These are phyloP conservation scores for Xylariaceae sp. DNA, from an alignment of 2,329 filamentous ascomycete genomes.

Conservation along the genomic window DNA sequence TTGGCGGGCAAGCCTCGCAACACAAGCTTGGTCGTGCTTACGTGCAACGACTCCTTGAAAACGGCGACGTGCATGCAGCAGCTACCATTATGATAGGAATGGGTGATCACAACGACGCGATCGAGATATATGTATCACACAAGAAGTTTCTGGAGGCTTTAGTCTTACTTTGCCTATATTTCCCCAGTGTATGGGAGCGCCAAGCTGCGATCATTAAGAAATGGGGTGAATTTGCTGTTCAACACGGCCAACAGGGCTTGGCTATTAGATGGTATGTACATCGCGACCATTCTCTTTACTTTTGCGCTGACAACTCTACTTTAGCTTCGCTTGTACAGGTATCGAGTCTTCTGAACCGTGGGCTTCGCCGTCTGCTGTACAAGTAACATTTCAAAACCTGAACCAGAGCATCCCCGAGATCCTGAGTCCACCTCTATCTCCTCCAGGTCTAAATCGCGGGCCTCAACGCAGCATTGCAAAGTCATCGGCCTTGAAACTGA, in stretches of 20 bases:
- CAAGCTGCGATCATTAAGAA: conserved; percentile 87
- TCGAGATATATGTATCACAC: conserved; percentile 94
- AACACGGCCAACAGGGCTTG: conserved; percentile 84
- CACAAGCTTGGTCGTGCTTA: conserved; percentile 91
- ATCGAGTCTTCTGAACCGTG: conserved; percentile 85
- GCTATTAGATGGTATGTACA: conserved; percentile 75
- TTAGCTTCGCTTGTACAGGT: conserved; percentile 84
- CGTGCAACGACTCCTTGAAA: conserved; percentile 86
- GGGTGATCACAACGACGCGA: conserved; percentile 90
- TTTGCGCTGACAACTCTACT: conserved; percentile 22
- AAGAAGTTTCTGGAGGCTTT: conserved; percentile 92
- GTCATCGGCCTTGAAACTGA: conserved; percentile 84
- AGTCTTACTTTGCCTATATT: conserved; percentile 82
- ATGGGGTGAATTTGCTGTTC: conserved; percentile 93
- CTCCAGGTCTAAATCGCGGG: conserved; percentile 66
- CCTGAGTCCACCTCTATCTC: conserved; percentile 75
- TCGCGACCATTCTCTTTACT: background rate
- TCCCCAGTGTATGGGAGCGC: conserved; percentile 87
- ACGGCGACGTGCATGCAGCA: conserved; percentile 88
- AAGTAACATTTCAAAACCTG: conserved; percentile 61
- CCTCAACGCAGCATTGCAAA: conserved; percentile 73
- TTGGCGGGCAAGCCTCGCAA: conserved; percentile 77
- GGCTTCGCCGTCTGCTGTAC: conserved; percentile 80
- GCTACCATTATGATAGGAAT: conserved; percentile 92
- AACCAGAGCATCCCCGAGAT: conserved; percentile 63